Percentiles rank a stretch among this genome's conserved stretches.
These are phyloP conservation scores for Linderina pennispora DNA, from an alignment of 192 early-diverging fungal species.

Conservation along the genomic window DNA sequence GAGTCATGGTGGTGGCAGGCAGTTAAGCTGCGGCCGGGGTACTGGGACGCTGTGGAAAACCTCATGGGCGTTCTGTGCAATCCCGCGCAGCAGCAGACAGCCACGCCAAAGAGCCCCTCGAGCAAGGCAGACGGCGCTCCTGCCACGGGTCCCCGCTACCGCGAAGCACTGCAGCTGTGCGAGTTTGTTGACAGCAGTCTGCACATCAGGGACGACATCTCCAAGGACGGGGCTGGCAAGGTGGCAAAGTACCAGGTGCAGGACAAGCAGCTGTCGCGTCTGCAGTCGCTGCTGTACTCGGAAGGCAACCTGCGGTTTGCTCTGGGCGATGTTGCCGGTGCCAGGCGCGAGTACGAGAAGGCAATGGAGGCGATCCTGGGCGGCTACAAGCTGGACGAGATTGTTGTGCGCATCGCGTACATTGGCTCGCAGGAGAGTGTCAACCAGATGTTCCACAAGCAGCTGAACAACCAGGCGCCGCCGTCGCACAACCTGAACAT, in stretches of 20 bases:
- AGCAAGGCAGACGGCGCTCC: slow-evolving; percentile 13
- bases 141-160: slow-evolving; percentile 49
- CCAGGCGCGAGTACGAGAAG: slow-evolving; percentile 78
- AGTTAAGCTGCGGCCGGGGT: slow-evolving; percentile 75
- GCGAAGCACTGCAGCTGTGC: slow-evolving; percentile 78
- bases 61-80: slow-evolving; percentile 74
- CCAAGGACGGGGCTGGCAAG: slow-evolving; percentile 2
- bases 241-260: slow-evolving; percentile 43
- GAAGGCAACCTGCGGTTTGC: slow-evolving; percentile 82
- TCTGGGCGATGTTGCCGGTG: slow-evolving; percentile 61
- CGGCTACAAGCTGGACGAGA: slow-evolving; percentile 40
- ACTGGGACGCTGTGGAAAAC: slow-evolving; percentile 91
- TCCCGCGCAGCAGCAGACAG: slow-evolving; percentile 6
- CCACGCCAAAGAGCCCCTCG: slow-evolving; percentile 1
- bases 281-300: slow-evolving; percentile 80
- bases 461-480: slow-evolving; percentile 18
- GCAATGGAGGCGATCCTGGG: slow-evolving; percentile 69
- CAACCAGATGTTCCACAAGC: slow-evolving; percentile 39
- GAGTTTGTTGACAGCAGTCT: slow-evolving; percentile 68
- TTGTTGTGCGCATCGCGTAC: slow-evolving; percentile 42
- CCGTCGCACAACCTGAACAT: slow-evolving; percentile 19
- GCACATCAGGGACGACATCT: slow-evolving; percentile 11
- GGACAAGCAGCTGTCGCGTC: slow-evolving; percentile 59
- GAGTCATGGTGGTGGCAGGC: slow-evolving; percentile 83
- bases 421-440: slow-evolving; percentile 31